phyloP scores from a whole-genome alignment of 2,329 filamentous ascomycete genomes.

The Leptographium lundbergii region DNA sequence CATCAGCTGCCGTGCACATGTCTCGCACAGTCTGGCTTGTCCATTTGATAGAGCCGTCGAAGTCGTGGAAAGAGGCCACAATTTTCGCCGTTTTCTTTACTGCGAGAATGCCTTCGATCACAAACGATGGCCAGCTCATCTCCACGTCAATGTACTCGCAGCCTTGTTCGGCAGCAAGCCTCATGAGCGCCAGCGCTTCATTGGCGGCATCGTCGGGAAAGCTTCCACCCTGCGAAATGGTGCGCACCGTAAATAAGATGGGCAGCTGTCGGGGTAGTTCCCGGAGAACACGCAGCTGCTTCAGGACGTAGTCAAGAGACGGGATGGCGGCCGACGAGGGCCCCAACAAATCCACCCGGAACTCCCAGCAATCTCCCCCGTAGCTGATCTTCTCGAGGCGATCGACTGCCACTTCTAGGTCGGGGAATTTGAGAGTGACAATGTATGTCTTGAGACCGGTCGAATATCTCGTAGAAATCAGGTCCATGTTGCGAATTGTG shows the following conservation, averaged over 20 bases:
- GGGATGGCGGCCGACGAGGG: not conserved
- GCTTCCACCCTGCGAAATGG: not conserved
- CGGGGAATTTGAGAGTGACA: not conserved
- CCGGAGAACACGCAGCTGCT: constrained; percentile 1
- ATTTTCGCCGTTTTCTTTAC: not conserved
- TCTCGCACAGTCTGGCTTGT: not conserved
- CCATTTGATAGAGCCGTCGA: not conserved
- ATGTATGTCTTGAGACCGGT: not conserved
- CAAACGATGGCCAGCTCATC: not conserved
- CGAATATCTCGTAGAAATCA: constrained; percentile 6
- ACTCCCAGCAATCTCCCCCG: not conserved
- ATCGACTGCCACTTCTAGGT: not conserved
- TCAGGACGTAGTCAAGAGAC: not conserved
- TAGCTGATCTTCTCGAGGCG: not conserved
- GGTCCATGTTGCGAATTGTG: constrained; percentile 12
- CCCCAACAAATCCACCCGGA: not conserved
- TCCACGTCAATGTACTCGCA: constrained; percentile 1
- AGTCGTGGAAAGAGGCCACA: not conserved
- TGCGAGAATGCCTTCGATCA: not conserved
- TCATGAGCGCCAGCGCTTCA: not conserved
- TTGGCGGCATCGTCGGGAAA: not conserved
- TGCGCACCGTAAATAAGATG: constrained; percentile 1
- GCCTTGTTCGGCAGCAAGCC: not conserved
- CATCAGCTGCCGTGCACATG: not conserved
- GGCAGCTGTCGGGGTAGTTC: not conserved